A percentile compares a stretch with the other conserved stretches of the same genome.
Evolutionary conservation across 2,329 filamentous ascomycete species (phyloP).

Genomic region (Calcarisporium arbuscula): DNA sequence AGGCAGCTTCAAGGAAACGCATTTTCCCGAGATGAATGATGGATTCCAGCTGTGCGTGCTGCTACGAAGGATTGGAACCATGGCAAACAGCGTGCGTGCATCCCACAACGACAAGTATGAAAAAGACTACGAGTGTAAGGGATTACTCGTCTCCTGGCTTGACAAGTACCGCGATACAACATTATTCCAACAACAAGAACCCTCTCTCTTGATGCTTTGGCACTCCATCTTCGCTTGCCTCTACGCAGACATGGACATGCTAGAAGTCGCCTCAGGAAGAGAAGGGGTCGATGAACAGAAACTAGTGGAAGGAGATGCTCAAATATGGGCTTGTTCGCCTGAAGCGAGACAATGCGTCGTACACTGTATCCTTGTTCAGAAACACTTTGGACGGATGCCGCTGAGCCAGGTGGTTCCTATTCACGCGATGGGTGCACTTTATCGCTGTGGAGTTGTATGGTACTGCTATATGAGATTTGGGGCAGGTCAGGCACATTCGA

Average conservation of each 20-base stretch:
- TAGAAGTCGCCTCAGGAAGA: conserved; percentile 4
- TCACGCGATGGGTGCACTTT: no score
- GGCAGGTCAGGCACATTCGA: no score
- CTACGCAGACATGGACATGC: conserved; percentile 1
- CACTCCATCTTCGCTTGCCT: conserved; percentile 6
- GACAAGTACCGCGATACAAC: not conserved
- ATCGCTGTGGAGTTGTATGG: no score
- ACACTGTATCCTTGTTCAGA: no score
- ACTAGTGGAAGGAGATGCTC: not conserved
- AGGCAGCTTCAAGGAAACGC: no score
- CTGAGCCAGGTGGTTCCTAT: no score
- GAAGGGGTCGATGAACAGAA: no score
- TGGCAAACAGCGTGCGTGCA: not conserved
- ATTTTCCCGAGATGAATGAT: no score
- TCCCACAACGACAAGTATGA: not conserved
- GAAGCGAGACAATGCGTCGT: no score
- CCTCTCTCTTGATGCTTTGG: conserved; percentile 5
- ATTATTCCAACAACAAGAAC: not conserved
- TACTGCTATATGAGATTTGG: no score
- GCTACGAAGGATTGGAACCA: not conserved
- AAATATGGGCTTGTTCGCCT: not conserved
- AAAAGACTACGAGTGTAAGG: not conserved
- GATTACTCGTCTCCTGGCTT: not conserved
- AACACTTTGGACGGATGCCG: no score
- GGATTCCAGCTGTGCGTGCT: not conserved